phyloP scores from a whole-genome alignment of 495 filamentous ascomycete genomes.

The Stereocaulon alpinum region DNA sequence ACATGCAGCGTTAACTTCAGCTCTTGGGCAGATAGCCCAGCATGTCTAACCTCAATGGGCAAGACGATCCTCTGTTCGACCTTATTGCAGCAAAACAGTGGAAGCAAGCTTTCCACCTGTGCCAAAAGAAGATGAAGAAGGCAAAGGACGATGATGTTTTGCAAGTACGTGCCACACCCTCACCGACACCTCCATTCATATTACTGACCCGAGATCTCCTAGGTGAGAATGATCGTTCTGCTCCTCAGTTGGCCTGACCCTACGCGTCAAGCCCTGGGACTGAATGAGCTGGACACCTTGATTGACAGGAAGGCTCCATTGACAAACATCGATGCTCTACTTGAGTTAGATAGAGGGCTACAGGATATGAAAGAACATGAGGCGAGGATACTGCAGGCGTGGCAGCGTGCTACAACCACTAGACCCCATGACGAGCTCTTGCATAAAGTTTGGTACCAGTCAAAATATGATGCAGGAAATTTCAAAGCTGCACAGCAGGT shows the following conservation, averaged over 20 bases:
- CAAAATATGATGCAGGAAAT: constrained; percentile 37
- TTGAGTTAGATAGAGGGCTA: constrained; percentile 37
- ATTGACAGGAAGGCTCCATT: constrained; percentile 39
- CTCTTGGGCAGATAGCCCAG: background rate
- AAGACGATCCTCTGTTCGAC: constrained; percentile 49
- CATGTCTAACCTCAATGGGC: constrained; percentile 39
- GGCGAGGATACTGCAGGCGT: constrained; percentile 30
- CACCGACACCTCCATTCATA: background rate
- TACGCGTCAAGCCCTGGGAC: constrained; percentile 33
- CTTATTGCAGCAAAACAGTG: constrained; percentile 45
- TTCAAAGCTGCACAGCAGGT: constrained; percentile 50
- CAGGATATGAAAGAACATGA: constrained; percentile 29
- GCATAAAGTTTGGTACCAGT: constrained; percentile 44
- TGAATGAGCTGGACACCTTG: constrained; percentile 38
- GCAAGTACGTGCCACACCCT: constrained; percentile 5
- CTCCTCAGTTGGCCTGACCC: constrained; percentile 37
- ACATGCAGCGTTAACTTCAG: background rate
- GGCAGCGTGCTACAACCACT: constrained; percentile 46
- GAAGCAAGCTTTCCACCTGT: constrained; percentile 50
- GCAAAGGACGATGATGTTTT: constrained; percentile 37
- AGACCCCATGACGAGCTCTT: constrained; percentile 41
- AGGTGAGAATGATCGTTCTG: constrained; percentile 47
- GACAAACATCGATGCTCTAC: constrained; percentile 37
- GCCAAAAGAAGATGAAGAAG: constrained; percentile 51
- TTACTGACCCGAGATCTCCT: background rate